These are phyloP conservation scores for Pythium monospermum DNA, from an alignment of 352 stramenopile species.

Conservation along the genomic window DNA sequence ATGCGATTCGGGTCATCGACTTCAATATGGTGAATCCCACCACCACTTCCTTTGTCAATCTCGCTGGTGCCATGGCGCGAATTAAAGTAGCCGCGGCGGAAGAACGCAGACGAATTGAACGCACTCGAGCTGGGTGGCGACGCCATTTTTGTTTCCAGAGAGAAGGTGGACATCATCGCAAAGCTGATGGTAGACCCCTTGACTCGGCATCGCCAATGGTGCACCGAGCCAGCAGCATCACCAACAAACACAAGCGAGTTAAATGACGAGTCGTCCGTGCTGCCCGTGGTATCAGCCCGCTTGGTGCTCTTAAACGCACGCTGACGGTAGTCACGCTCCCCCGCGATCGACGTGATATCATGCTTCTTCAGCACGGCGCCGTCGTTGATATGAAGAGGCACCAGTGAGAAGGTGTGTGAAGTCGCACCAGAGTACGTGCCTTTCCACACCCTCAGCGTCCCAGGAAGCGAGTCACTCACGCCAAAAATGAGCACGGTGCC, in stretches of 20 bases:
- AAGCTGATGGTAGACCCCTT: slow-evolving; percentile 47
- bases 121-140: neutral
- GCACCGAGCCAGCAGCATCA: slow-evolving; percentile 42
- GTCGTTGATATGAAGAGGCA: slow-evolving; percentile 46
- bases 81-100: slow-evolving; percentile 28
- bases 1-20: slow-evolving; percentile 83
- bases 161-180: slow-evolving; percentile 55
- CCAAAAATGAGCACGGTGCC: slow-evolving; percentile 70
- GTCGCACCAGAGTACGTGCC: slow-evolving; percentile 29
- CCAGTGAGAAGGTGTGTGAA: slow-evolving; percentile 40
- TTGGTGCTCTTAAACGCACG: slow-evolving; percentile 62
- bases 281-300: too few species aligned
- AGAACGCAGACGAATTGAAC: slow-evolving; percentile 23
- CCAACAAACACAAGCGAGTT: slow-evolving; percentile 81
- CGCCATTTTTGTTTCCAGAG: slow-evolving; percentile 22
- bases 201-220: slow-evolving; percentile 76
- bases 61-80: neutral
- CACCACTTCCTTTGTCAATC: neutral
- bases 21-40: slow-evolving; percentile 66
- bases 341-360: slow-evolving; percentile 70
- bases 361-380: slow-evolving; percentile 35
- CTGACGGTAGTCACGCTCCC: slow-evolving; percentile 77
- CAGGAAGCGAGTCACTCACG: slow-evolving; percentile 33
- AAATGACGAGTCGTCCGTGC: slow-evolving; percentile 15
- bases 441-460: slow-evolving; percentile 60